Evolutionary conservation across 2,329 filamentous ascomycete species (phyloP).

Genomic region (Grosmannia penicillata): DNA sequence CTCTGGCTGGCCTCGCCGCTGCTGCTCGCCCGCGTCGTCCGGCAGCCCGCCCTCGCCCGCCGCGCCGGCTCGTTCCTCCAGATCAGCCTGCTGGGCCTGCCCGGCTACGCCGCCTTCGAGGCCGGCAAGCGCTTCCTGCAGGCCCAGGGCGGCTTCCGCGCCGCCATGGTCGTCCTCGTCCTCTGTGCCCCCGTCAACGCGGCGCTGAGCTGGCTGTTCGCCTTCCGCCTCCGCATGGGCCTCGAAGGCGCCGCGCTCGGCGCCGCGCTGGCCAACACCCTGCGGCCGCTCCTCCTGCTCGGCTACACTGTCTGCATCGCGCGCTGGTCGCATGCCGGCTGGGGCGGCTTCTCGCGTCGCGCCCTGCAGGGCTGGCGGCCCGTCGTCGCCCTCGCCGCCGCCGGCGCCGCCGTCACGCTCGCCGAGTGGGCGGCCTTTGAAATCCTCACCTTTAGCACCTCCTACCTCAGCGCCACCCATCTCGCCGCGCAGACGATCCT

Average conservation of each 20-base stretch:
- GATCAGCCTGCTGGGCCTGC: constrained; percentile 52
- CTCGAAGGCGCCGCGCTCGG: constrained; percentile 75
- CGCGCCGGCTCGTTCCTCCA: constrained; percentile 57
- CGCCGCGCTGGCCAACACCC: constrained; percentile 61
- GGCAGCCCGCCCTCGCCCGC: constrained; percentile 41
- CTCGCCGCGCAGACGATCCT: constrained; percentile 59
- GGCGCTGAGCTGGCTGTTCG: constrained; percentile 59
- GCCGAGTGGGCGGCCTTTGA: constrained; percentile 37
- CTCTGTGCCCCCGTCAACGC: constrained; percentile 50
- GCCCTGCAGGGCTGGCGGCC: constrained; percentile 25
- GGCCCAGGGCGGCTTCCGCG: constrained; percentile 60
- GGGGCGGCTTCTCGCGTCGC: constrained; percentile 58
- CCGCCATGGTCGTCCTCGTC: constrained; percentile 33
- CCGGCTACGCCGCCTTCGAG: constrained; percentile 61
- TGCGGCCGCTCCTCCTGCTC: constrained; percentile 64
- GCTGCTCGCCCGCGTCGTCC: constrained; percentile 30
- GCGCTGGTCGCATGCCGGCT: constrained; percentile 52
- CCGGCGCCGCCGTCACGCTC: constrained; percentile 59
- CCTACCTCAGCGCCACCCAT: constrained; percentile 48
- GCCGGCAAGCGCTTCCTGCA: constrained; percentile 62
- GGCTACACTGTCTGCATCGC: constrained; percentile 62
- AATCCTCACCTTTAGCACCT: constrained; percentile 51
- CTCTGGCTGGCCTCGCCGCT: constrained; percentile 49
- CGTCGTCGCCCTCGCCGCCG: constrained; percentile 59
- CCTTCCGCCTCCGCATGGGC: constrained; percentile 53